Percentiles rank a stretch among this genome's conserved stretches.
These are phyloP conservation scores for Yarrowia keelungensis DNA, from an alignment of 805 yeast genomes.

Conservation along the genomic window DNA sequence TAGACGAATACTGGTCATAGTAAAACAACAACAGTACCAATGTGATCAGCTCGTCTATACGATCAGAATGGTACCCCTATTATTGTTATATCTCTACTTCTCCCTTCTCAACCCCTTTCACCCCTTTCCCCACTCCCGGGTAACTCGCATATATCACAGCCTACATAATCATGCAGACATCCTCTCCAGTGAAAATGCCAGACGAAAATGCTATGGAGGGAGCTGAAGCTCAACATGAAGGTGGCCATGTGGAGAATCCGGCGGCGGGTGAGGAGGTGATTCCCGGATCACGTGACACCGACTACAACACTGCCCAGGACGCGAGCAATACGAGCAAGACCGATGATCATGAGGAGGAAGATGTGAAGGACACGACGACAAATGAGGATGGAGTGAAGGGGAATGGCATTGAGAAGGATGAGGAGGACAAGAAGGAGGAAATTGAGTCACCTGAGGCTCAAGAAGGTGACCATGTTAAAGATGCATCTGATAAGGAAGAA, in stretches of 20 bases:
- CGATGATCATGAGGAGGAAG: constrained; percentile 1
- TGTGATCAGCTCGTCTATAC: background rate
- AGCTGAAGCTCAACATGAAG: constrained; percentile 37
- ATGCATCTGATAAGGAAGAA: constrained; percentile 16
- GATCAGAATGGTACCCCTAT: no score
- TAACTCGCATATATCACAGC: constrained; percentile 17
- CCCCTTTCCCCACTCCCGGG: constrained; percentile 10
- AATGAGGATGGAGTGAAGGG: background rate
- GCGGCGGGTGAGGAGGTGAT: constrained; percentile 16
- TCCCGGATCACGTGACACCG: constrained; percentile 5
- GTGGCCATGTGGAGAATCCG: constrained; percentile 21
- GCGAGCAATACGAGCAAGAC: background rate
- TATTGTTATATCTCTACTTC: background rate
- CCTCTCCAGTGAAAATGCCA: constrained; percentile 24
- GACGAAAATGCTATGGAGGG: constrained; percentile 35
- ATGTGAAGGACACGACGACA: background rate
- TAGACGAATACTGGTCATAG: no score
- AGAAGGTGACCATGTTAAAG: background rate
- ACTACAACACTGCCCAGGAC: constrained; percentile 2
- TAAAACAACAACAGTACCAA: background rate
- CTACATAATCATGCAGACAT: constrained; percentile 32
- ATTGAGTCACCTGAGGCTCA: no score
- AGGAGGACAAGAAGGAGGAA: constrained; percentile 19
- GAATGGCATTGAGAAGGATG: constrained; percentile 8
- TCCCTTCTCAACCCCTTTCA: background rate